Evolutionary conservation across 352 stramenopile species (phyloP).

Genomic region (Pythium dissimile): DNA sequence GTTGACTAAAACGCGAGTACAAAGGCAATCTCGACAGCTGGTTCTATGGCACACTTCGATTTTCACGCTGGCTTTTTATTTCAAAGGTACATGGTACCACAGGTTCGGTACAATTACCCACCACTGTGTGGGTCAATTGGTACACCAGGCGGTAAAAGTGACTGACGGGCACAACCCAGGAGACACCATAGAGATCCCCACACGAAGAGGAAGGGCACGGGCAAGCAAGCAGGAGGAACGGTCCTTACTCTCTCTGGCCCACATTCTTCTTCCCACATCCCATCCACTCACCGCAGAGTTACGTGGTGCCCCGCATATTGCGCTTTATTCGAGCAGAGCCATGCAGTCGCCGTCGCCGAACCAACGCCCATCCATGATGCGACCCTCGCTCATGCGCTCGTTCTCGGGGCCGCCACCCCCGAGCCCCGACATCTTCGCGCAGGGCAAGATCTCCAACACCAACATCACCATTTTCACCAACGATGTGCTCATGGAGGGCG

Average conservation of each 20-base stretch:
- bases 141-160: slow-evolving; percentile 5
- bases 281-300: background rate
- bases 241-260: background rate
- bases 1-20: too few species aligned
- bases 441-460: slow-evolving; percentile 56
- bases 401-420: slow-evolving; percentile 5
- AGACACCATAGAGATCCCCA: background rate
- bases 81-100: background rate
- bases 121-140: background rate
- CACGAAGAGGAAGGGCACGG: background rate
- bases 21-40: background rate
- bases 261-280: background rate
- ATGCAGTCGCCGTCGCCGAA: slow-evolving; percentile 14
- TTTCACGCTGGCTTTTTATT: slow-evolving; percentile 11
- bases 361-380: slow-evolving; percentile 19
- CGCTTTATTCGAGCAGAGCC: slow-evolving; percentile 14
- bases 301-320: background rate
- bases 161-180: background rate
- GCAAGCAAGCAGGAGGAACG: background rate
- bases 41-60: slow-evolving; percentile 1
- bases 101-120: background rate
- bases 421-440: slow-evolving; percentile 56
- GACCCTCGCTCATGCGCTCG: slow-evolving; percentile 47
- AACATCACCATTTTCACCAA: slow-evolving; percentile 51
- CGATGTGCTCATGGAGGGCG: slow-evolving; percentile 70